phyloP scores from a whole-genome alignment of 2,329 filamentous ascomycete genomes.

The Dryadomyces quercivorus region DNA sequence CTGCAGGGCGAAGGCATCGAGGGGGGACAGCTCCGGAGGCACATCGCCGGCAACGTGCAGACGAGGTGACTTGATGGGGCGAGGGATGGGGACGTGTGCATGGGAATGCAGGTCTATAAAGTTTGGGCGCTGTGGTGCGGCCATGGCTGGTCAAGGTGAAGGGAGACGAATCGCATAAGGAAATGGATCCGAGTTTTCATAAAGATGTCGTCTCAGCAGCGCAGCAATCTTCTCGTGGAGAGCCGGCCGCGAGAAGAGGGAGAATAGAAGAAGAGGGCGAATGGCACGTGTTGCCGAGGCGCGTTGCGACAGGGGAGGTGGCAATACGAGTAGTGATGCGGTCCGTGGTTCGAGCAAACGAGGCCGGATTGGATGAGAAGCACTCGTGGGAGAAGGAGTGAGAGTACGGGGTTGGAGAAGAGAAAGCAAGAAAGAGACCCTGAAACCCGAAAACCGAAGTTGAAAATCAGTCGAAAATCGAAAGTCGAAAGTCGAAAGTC shows the following conservation, averaged over 20 bases:
- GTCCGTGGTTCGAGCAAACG: not conserved
- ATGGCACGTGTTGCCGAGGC: not conserved
- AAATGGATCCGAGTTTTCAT: not conserved
- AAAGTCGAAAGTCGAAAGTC: not conserved
- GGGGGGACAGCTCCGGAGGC: conserved; percentile 80
- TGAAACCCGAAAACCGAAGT: not conserved
- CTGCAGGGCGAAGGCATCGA: conserved; percentile 91
- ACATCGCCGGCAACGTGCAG: conserved; percentile 68
- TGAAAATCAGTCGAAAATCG: not conserved
- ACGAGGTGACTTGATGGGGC: conserved; percentile 58
- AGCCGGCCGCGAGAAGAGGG: not conserved
- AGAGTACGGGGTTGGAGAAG: not conserved
- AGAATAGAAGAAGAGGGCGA: not conserved
- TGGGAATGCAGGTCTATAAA: conserved; percentile 47
- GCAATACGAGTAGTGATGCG: not conserved
- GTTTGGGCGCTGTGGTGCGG: conserved; percentile 30
- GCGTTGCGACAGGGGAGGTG: not conserved
- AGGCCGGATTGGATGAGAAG: not conserved
- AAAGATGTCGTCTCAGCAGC: not conserved
- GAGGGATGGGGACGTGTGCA: conserved; percentile 40
- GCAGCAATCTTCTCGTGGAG: not conserved
- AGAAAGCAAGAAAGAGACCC: not conserved
- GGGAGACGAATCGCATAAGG: not conserved
- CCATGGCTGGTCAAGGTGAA: not conserved
- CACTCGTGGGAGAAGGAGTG: not conserved